Percentiles rank a stretch among this genome's conserved stretches.
Evolutionary conservation across 169 alveolate species (phyloP).

Genomic region (Pseudocohnilembus persalinus): DNA sequence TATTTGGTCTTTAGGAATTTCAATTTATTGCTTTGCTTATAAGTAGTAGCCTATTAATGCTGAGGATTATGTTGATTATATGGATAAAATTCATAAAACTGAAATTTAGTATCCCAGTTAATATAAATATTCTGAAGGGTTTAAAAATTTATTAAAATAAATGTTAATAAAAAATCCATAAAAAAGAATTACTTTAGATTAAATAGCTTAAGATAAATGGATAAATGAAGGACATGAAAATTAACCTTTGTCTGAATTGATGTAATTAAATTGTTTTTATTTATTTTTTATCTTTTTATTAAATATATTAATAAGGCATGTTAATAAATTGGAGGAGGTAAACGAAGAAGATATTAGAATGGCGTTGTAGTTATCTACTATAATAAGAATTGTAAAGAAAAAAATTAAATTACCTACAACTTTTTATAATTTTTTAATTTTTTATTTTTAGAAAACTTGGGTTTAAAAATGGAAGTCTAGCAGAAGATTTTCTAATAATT

Average conservation of each 20-base stretch:
- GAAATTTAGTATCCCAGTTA: slow-evolving; percentile 54
- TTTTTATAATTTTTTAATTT: no score
- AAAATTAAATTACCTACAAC: not conserved
- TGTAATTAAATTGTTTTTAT: not conserved
- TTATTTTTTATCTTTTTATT: not conserved
- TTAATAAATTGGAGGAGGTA: slow-evolving; percentile 8
- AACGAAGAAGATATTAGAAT: slow-evolving; percentile 17
- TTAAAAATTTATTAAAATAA: slow-evolving; percentile 52
- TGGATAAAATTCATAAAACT: slow-evolving; percentile 30
- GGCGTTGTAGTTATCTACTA: slow-evolving; percentile 23
- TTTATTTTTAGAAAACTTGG: not conserved
- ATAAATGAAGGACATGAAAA: slow-evolving; percentile 42
- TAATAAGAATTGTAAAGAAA: slow-evolving; percentile 10
- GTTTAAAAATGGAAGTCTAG: not conserved
- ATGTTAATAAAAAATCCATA: slow-evolving; percentile 73
- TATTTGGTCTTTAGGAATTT: slow-evolving; percentile 89
- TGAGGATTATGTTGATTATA: slow-evolving; percentile 51
- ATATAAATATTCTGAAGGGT: slow-evolving; percentile 55
- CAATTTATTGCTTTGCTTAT: slow-evolving; percentile 73
- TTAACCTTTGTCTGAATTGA: not conserved
- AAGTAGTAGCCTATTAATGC: slow-evolving; percentile 74
- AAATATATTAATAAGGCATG: not conserved
- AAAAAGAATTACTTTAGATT: slow-evolving; percentile 57
- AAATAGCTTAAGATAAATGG: slow-evolving; percentile 61
- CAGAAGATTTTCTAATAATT: not conserved